Base-by-base conservation (phyloP, 495 filamentous ascomycete genomes). In the Trichocladium uniseriatum region DNA sequence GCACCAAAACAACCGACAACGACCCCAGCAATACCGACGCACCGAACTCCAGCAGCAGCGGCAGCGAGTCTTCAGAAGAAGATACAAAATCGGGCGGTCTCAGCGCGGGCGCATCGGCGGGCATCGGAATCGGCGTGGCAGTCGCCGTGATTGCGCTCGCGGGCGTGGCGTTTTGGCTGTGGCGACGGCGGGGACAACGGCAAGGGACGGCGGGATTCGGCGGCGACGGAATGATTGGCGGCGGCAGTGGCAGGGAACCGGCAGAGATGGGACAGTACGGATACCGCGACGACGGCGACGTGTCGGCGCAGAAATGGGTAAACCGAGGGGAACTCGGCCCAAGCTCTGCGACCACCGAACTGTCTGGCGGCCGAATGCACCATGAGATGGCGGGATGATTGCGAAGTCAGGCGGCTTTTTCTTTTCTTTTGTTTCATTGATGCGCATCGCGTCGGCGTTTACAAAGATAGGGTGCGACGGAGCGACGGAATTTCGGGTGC, bases 61-160 rank as follows among this genome's bases (percentile, higher is more conserved):
- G 1, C 10, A 21, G 16, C 19, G 10, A 6, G 5, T 16, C 21
- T 10, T 27, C 9, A 9, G 20, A 21, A 18, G 22, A 1, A 8
- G 0, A 29, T 5, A 13, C 38, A 13, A n/a, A 8, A 16, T 28
- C 40, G 3, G 11, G 37, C 28, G 38, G 47, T 7, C 47, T 49
- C 29, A 49, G 47, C 38, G 38, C 47, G 5, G 47, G 47, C 1
- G 38, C 38, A 43, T 21, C 47, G n/a, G 47, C 47, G n/a, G 47
- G 47, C 1, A 49, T 42, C 18, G 47, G 37, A 2, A n/a, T 49
- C 38, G 47, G 47, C 6, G 28, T 20, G 3, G 31, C 38, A 6
- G 5, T 43, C 4, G 38, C 11, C 1, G 47, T 49, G 0, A 14
- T 49, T n/a, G 18, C 29, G 16, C 2, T 49, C 16, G 38, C 27